Base-by-base conservation (phyloP, 352 stramenopile species). In the Pythium insidiosum region DNA sequence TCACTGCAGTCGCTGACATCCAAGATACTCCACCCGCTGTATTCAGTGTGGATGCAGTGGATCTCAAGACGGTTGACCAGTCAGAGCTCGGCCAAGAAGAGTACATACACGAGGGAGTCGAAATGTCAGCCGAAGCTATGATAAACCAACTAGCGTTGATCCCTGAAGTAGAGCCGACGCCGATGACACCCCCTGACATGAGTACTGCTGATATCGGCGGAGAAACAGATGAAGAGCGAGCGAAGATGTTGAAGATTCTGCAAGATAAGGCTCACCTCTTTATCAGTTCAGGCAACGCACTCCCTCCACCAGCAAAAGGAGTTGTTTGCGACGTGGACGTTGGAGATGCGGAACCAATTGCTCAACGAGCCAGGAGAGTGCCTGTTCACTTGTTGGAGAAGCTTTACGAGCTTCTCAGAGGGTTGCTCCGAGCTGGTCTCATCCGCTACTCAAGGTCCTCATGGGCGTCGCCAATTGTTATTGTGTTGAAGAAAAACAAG, bases 321-420 rank as follows among this genome's bases (percentile, higher is more conserved):
- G 54, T 46, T 0, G 15, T 61, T 0, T 68, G 58, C 16, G 61
- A 67, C 25, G 60, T 66, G n/a, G 61, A 70, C 10, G 45, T 61
- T 0, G 41, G 56, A 0, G 38, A 43, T 5, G 52, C 48, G 0
- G 39, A 35, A 2, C 56, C 48, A 11, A 41, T 60, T 6, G 56
- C 55, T 1, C 50, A 63, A 6, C n/a, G 41, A 1, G 43, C 51
- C 0, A 29, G 51, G 0, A 34, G 46, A 28, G 34, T 66, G 2
- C 39, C 55, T 0, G 39, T 49, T 3, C 34, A 62, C 7, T 50
- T 51, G 6, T 21, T 42, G 0, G 50, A 54, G 6, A 58, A 58
- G 22, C 0, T 66, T n/a, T 56, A 38, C 1, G 30, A 63, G 22
- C 23, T 66, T 19, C 16, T 70, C 5, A 47, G 59, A 24, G 61